A percentile compares a stretch with the other conserved stretches of the same genome.
Evolutionary conservation across 352 stramenopile genomes (phyloP).

Genomic region (Lagenidium giganteum): DNA sequence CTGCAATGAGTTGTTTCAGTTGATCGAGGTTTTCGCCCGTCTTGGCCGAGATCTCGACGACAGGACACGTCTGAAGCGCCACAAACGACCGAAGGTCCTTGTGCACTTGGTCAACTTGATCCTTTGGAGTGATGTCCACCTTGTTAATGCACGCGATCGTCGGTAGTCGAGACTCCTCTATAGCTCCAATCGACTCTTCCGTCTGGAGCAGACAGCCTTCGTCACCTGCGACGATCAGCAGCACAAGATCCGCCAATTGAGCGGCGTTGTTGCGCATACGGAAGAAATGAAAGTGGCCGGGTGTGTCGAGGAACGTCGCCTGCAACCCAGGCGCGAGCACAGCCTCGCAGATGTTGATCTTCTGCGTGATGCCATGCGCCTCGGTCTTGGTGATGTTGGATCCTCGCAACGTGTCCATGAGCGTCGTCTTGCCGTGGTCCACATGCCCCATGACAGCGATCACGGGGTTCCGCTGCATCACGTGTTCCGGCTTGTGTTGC

Average conservation of each 20-base stretch:
- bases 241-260: slow-evolving; percentile 96
- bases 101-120: slow-evolving; percentile 37
- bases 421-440: slow-evolving; percentile 99
- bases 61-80: slow-evolving; percentile 63
- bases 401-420: slow-evolving; percentile 95
- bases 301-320: slow-evolving; percentile 98
- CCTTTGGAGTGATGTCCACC: slow-evolving; percentile 51
- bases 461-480: slow-evolving; percentile 88
- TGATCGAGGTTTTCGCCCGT: slow-evolving; percentile 45
- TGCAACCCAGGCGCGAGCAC: slow-evolving; percentile 62
- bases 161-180: slow-evolving; percentile 73
- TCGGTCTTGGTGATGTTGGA: slow-evolving; percentile 91
- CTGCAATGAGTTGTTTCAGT: slow-evolving; percentile 34
- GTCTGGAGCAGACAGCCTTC: slow-evolving; percentile 99
- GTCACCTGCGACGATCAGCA: slow-evolving; percentile 97
- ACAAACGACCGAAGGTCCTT: slow-evolving; percentile 74
- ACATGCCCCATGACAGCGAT: slow-evolving; percentile 99
- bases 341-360: slow-evolving; percentile 96
- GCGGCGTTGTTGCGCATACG: slow-evolving; percentile 96
- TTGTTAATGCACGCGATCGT: slow-evolving; percentile 86
- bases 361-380: slow-evolving; percentile 98
- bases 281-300: slow-evolving; percentile 99
- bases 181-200: slow-evolving; percentile 92
- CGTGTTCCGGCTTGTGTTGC: slow-evolving; percentile 15
- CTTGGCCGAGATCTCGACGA: slow-evolving; percentile 77